A percentile compares a stretch with the other conserved stretches of the same genome.
Evolutionary conservation across 768 basidiomycete species (phyloP).

Genomic region (Botryobasidium botryosum): DNA sequence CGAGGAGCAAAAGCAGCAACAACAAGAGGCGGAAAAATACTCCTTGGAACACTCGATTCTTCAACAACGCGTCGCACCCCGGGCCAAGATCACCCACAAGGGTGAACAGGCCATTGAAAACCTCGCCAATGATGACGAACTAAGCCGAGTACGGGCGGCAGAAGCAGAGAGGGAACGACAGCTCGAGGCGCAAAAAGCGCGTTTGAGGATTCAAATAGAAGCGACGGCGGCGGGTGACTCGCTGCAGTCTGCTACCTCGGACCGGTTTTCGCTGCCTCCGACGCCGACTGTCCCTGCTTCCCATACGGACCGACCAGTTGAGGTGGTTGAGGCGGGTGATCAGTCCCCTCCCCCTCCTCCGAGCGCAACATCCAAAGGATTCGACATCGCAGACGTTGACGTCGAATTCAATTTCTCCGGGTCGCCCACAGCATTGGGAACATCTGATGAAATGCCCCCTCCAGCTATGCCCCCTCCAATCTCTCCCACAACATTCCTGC

Average conservation of each 20-base stretch:
- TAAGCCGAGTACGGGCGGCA: no score
- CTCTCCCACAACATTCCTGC: neutral
- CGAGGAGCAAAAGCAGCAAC: conserved; percentile 70
- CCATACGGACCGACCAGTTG: no score
- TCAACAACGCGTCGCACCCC: conserved; percentile 38
- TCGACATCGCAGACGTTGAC: conserved; percentile 5
- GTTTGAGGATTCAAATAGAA: neutral
- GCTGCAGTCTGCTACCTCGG: no score
- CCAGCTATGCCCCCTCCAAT: neutral
- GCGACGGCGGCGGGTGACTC: no score
- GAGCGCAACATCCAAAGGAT: neutral
- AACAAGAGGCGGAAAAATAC: conserved; percentile 66
- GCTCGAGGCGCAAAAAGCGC: no score
- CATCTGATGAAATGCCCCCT: neutral
- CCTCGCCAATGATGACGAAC: conserved; percentile 20
- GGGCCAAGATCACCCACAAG: conserved; percentile 76
- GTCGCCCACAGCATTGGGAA: neutral
- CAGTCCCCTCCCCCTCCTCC: no score
- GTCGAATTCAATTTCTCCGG: conserved; percentile 3
- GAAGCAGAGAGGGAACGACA: no score
- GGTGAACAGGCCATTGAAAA: conserved; percentile 83
- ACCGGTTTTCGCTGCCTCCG: no score
- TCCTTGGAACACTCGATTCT: conserved; percentile 74
- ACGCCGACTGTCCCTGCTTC: no score
- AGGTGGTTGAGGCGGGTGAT: no score